A percentile compares a stretch with the other conserved stretches of the same genome.
These are phyloP conservation scores for Globisporangium spinosum DNA, from an alignment of 352 stramenopile genomes.

Conservation along the genomic window DNA sequence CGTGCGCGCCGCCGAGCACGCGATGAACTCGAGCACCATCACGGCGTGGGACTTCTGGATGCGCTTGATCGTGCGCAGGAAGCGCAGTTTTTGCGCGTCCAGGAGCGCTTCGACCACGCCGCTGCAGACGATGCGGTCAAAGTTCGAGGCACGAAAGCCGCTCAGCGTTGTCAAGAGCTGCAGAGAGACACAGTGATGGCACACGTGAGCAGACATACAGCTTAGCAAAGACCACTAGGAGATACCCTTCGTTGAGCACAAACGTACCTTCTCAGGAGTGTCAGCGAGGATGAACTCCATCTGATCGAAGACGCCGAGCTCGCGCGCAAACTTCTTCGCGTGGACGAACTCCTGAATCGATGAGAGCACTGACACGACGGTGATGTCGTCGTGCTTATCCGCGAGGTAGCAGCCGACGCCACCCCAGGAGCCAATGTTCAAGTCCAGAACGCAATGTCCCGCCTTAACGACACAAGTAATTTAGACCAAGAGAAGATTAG, in stretches of 20 bases:
- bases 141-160: constrained; percentile 52
- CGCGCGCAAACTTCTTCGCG: constrained; percentile 53
- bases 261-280: constrained; percentile 43
- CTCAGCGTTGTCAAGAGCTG: constrained; percentile 55
- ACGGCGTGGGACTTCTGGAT: constrained; percentile 49
- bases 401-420: constrained; percentile 75
- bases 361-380: constrained; percentile 51
- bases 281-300: constrained; percentile 74
- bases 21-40: constrained; percentile 67
- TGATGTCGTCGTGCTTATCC: constrained; percentile 40
- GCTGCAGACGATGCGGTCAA: constrained; percentile 62
- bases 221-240: neutral
- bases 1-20: constrained; percentile 56
- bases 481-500: neutral
- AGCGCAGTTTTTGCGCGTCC: constrained; percentile 37
- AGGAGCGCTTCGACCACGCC: constrained; percentile 52
- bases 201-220: neutral
- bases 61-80: constrained; percentile 62
- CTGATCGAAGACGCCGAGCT: constrained; percentile 53
- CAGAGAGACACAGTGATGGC: neutral
- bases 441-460: constrained; percentile 67
- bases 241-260: too few species aligned
- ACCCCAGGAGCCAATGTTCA: constrained; percentile 81
- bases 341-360: constrained; percentile 55
- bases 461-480: constrained; percentile 24